Evolutionary conservation across 345 rosid species (phyloP), one percentile per base, ranked within the genome.

Genomic region (Melastoma malabathricum): DNA sequence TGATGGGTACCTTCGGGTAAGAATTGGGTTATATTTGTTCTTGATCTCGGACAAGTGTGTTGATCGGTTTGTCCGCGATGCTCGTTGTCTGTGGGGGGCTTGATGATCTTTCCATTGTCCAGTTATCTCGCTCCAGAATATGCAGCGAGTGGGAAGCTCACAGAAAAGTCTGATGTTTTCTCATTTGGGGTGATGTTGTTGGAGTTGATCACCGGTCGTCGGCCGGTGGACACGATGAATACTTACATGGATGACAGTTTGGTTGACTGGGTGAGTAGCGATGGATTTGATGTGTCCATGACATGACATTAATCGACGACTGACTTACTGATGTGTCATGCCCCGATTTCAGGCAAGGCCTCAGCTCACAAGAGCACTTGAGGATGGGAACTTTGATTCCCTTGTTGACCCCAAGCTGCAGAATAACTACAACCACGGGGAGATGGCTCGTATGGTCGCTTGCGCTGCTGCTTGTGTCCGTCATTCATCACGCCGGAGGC

Each of bases 1-100:
- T 87, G 64, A 92, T 87, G 97, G 98, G 98, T 56, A 87, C 98
- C 52, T 92, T 92, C 59, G 98, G 97, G 98, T 92, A 72, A 64
- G 68, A 31, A 31, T 31, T 9, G 6, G 13, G 17, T 20, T 15
- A 31, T 12, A 16, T 47, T 27, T 55, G 25, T 20, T 45, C 17
- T 10, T 2, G 9, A 34, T n/a, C 25, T 18, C 16, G 13, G 23
- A 6, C 7, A 18, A 38, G n/a, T 43, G 25, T 22, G 1, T 13
- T 57, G 52, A 15, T 57, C 49, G 20, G 38, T 39, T 27, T 2
- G 10, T 27, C 20, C 25, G 25, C 4, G 25, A 22, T 22, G 25
- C 25, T 22, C 25, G 25, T 22, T 22, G 25, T 22, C 4, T 4
- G 25, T 22, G 25, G 25, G 25, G 38, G 38, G 38, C 5, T 5